Evolutionary conservation across 1,139 yeast genomes (phyloP).

Genomic region (Meyerozyma guilliermondii): DNA sequence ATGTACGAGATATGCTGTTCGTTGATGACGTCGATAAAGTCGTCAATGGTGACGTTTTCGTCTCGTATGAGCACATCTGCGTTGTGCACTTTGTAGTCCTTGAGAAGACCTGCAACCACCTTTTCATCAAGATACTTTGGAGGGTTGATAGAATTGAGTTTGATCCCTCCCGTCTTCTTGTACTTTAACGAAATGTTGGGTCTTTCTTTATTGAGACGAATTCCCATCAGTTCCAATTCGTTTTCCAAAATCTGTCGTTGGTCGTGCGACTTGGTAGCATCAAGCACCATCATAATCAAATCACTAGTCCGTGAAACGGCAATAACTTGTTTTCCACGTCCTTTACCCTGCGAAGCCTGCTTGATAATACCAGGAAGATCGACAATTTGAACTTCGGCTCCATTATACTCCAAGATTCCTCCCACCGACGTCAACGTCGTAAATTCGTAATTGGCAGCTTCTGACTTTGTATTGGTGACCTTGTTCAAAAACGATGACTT

Average conservation of each 20-base stretch:
- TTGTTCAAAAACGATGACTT: conserved; percentile 84
- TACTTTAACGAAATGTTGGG: conserved; percentile 79
- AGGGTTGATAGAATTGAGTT: conserved; percentile 74
- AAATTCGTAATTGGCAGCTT: conserved; percentile 91
- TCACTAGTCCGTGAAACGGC: conserved; percentile 96
- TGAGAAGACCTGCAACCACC: conserved; percentile 67
- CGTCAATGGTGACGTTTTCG: conserved; percentile 86
- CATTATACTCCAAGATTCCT: conserved; percentile 89
- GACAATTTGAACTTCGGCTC: conserved; percentile 94
- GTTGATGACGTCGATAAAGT: conserved; percentile 87
- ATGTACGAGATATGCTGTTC: conserved; percentile 83
- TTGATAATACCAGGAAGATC: conserved; percentile 96
- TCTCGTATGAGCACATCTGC: conserved; percentile 92
- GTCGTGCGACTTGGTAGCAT: conserved; percentile 89
- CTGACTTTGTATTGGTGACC: conserved; percentile 90
- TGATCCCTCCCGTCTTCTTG: conserved; percentile 90
- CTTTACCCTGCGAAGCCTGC: conserved; percentile 96
- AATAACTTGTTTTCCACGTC: conserved; percentile 95
- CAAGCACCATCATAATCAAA: conserved; percentile 85
- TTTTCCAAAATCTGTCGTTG: conserved; percentile 82
- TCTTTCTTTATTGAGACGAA: conserved; percentile 71
- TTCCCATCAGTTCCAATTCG: conserved; percentile 92
- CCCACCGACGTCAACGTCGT: conserved; percentile 96
- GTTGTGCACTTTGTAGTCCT: conserved; percentile 86
- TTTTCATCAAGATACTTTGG: conserved; percentile 81